A percentile compares a stretch with the other conserved stretches of the same genome.
Conservation (phyloP, 2,329 filamentous ascomycete species). For the Sporothrix curviconia region DNA sequence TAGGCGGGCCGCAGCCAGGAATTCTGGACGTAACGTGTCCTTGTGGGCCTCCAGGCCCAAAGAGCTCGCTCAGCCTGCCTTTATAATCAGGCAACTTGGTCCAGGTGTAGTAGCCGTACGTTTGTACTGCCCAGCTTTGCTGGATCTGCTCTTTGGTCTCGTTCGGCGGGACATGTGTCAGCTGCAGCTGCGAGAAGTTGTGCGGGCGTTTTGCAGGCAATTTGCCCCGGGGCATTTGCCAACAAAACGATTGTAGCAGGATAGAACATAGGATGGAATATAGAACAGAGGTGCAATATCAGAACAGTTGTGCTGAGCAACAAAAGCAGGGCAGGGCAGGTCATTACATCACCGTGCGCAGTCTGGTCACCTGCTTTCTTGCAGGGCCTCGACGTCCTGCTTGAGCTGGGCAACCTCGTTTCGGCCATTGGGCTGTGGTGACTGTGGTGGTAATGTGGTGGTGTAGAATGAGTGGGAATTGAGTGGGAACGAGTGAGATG, state of each 20-base stretch:
- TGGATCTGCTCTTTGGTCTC: no score
- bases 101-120: conserved; percentile 45
- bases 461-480: background rate
- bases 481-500: background rate
- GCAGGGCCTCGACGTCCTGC: conserved; percentile 18
- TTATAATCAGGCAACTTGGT: conserved; percentile 51
- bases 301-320: background rate
- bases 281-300: no score
- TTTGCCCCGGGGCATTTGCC: no score
- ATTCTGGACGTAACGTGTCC: conserved; percentile 49
- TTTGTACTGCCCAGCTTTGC: no score
- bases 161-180: no score
- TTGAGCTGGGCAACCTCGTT: conserved; percentile 20
- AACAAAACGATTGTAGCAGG: no score
- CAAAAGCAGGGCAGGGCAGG: background rate
- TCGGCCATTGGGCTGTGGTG: conserved; percentile 13
- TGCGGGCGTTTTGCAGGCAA: no score
- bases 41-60: conserved; percentile 46
- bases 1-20: conserved; percentile 49
- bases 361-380: conserved; percentile 17
- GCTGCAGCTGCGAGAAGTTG: no score
- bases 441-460: no score
- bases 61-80: conserved; percentile 46
- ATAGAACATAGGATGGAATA: no score
- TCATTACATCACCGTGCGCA: conserved; percentile 15